phyloP scores from a whole-genome alignment of 306 rosid genomes.

The Arachis stenosperma region DNA sequence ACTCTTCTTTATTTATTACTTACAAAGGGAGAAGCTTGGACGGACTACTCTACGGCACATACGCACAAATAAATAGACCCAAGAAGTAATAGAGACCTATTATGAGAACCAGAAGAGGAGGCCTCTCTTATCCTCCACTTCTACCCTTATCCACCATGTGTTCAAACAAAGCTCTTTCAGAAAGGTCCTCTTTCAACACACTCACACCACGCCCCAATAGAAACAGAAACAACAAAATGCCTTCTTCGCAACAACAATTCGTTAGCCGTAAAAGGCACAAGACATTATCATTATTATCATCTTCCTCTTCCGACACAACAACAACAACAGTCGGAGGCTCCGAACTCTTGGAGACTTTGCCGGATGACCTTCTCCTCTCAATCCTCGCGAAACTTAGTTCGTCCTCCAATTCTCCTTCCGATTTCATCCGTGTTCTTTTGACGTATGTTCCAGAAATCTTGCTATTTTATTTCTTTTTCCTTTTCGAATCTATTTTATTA shows the following conservation, averaged over 20 bases:
- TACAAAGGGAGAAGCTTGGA: neutral
- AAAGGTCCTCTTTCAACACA: neutral
- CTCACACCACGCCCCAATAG: too few species aligned
- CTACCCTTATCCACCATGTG: slow-evolving; percentile 12
- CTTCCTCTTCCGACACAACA: neutral
- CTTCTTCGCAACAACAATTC: neutral
- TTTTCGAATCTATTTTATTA: too few species aligned
- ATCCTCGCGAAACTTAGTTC: slow-evolving; percentile 72
- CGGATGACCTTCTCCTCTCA: slow-evolving; percentile 73
- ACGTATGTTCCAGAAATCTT: slow-evolving; percentile 53
- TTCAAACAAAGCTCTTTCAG: neutral
- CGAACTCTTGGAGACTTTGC: slow-evolving; percentile 68
- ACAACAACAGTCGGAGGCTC: neutral
- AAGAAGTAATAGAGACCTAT: neutral
- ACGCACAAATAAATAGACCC: neutral
- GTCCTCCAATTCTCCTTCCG: slow-evolving; percentile 63
- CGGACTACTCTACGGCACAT: neutral
- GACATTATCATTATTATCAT: neutral
- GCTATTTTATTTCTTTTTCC: neutral
- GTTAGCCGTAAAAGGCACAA: slow-evolving; percentile 50
- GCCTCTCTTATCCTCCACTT: slow-evolving; percentile 51
- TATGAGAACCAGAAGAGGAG: slow-evolving; percentile 75
- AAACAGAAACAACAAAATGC: neutral
- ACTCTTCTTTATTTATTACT: slow-evolving; percentile 32
- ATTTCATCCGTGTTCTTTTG: slow-evolving; percentile 61